Conservation (phyloP, 805 yeast genomes). For the Schwanniomyces vanrijiae region DNA sequence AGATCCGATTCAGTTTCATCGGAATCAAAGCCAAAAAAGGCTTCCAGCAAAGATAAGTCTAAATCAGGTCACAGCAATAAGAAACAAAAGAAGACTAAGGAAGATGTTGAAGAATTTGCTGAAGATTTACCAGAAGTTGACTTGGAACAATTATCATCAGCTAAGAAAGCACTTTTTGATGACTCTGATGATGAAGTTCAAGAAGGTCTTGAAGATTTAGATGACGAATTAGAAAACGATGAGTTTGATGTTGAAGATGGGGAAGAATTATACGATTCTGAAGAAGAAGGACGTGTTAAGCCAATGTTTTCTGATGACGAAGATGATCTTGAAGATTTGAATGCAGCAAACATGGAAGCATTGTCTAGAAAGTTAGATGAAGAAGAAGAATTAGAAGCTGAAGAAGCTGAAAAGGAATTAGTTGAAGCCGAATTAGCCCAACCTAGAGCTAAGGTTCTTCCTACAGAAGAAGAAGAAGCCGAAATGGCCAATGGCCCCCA, state of each 20-base stretch:
- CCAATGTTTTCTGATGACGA: slow-evolving; percentile 86
- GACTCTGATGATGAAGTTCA: slow-evolving; percentile 67
- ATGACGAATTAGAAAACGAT: slow-evolving; percentile 35
- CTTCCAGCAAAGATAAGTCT: slow-evolving; percentile 4
- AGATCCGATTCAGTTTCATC: slow-evolving; percentile 14
- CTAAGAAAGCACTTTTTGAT: slow-evolving; percentile 75
- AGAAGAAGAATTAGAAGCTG: slow-evolving; percentile 47
- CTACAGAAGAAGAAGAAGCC: slow-evolving; percentile 65
- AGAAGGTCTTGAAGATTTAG: slow-evolving; percentile 40
- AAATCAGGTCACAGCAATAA: neutral
- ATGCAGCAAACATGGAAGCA: slow-evolving; percentile 83
- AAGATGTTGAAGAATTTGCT: slow-evolving; percentile 39
- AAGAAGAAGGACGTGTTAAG: slow-evolving; percentile 56
- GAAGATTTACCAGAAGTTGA: slow-evolving; percentile 64
- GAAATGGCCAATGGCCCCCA: slow-evolving; percentile 54
- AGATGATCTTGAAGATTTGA: slow-evolving; percentile 60
- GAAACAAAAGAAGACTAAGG: slow-evolving; percentile 19
- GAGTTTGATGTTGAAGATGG: slow-evolving; percentile 37
- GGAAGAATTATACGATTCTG: slow-evolving; percentile 50
- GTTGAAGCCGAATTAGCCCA: slow-evolving; percentile 57
- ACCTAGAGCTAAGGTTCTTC: slow-evolving; percentile 77
- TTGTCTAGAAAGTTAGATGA: slow-evolving; percentile 67
- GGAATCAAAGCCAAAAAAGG: slow-evolving; percentile 14
- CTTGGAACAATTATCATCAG: slow-evolving; percentile 61
- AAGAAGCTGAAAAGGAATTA: slow-evolving; percentile 53